Evolutionary conservation across 225 moss, liverwort and hornwort species (phyloP).

Genomic region (Thuidium tamariscinum): DNA sequence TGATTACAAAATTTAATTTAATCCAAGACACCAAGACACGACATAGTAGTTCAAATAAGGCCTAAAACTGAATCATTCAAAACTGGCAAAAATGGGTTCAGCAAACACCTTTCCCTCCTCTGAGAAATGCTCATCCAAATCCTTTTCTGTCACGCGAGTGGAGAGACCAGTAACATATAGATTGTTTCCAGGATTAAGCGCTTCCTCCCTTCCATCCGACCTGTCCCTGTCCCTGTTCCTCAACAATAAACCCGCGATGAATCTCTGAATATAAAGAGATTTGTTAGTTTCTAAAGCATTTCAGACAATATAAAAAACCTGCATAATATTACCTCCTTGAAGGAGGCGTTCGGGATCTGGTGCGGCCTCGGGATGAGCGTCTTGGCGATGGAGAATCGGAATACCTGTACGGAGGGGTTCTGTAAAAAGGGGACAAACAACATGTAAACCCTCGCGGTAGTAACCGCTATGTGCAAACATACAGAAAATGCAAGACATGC

Average conservation of each 20-base stretch:
- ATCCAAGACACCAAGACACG: not conserved
- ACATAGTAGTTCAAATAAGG: not conserved
- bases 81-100: not conserved
- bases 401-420: constrained; percentile 37
- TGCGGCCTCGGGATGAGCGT: constrained; percentile 37
- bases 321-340: constrained; percentile 22
- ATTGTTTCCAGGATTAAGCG: constrained; percentile 92
- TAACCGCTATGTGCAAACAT: not conserved
- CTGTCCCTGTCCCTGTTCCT: constrained; percentile 33
- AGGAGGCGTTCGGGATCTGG: constrained; percentile 38
- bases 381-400: constrained; percentile 51
- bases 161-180: constrained; percentile 92
- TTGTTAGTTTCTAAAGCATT: not conserved
- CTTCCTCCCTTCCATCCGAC: constrained; percentile 31
- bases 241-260: not conserved
- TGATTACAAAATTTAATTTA: not conserved
- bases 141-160: constrained; percentile 87
- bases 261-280: not conserved
- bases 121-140: constrained; percentile 89
- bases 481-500: not conserved
- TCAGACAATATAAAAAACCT: not conserved
- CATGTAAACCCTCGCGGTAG: not conserved
- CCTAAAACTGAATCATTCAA: not conserved
- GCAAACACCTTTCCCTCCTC: constrained; percentile 65
- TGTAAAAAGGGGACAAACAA: constrained; percentile 9